Conservation (phyloP, 1,139 yeast species). For the Entelexis sorbosivorans region DNA sequence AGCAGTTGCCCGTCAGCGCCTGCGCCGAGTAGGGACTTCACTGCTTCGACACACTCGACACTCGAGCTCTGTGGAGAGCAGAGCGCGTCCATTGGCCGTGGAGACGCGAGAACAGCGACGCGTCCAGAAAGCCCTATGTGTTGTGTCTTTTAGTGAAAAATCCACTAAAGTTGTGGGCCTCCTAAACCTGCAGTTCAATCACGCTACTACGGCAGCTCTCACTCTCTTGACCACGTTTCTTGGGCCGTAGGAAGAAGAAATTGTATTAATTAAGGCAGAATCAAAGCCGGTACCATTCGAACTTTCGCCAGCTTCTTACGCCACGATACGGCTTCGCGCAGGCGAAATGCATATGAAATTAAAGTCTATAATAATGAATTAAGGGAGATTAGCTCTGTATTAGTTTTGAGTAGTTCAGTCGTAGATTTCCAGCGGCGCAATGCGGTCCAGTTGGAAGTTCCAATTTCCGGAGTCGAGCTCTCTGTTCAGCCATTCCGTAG, state of each 20-base stretch:
- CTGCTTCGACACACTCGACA: conserved; percentile 12
- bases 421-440: conserved; percentile 92
- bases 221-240: too few species aligned
- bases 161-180: too few species aligned
- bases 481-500: conserved; percentile 77
- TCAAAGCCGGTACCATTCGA: too few species aligned
- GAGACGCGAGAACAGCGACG: not conserved
- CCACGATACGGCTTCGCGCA: too few species aligned
- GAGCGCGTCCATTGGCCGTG: conserved; percentile 4
- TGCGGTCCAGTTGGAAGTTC: conserved; percentile 87
- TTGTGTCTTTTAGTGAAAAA: conserved; percentile 6
- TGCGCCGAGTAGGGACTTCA: not conserved
- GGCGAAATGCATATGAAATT: too few species aligned
- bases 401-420: conserved; percentile 36
- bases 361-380: not conserved
- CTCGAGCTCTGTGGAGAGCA: conserved; percentile 6
- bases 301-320: too few species aligned
- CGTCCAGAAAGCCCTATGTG: not conserved
- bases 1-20: not conserved
- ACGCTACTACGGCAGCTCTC: too few species aligned
- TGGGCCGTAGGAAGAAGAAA: too few species aligned
- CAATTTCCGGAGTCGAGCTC: conserved; percentile 82
- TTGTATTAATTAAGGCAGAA: too few species aligned
- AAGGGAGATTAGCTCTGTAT: not conserved
- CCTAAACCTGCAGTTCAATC: too few species aligned